Base-by-base conservation (phyloP, 2,329 filamentous ascomycete genomes). In the Hypomyces perniciosus region DNA sequence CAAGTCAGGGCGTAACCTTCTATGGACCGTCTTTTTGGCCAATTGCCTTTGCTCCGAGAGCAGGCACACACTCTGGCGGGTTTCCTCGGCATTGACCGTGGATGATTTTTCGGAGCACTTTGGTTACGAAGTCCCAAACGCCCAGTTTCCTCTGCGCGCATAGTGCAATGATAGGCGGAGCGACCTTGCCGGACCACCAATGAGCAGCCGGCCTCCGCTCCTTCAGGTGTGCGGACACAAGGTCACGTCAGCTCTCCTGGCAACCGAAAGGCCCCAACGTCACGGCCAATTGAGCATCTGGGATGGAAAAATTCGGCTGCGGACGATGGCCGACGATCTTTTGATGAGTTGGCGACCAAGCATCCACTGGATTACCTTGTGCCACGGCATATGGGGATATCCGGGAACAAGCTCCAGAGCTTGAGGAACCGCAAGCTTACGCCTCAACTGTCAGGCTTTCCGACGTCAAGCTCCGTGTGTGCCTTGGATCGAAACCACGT, bases 401-500 rank as follows among this genome's bases (percentile, higher is more conserved):
- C 20, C 20, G 20, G 20, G 20, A 20, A 20, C 20, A 20, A 35
- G 33, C 33, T 35, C 33, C 33, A 35, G 33, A 35, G 33, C 33
- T 35, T 35, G 8, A 8, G 33, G 8, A 35, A 8, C 33, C 12
- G 33, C 33, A 8, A 35, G 12, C 33, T 8, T 8, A 12, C 37
- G 9, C 37, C 44, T 29, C 35, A 43, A 9, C 12, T 38, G 35
- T 13, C 8, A 4, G 30, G 27, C 9, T 29, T 9, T 27, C 13
- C 44, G 28, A 47, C 50, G 44, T 48, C 40, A 46, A 52, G 39
- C 35, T 44, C 34, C 45, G 20, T 27, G 44, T 39, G 44, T 51
- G 43, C 41, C 39, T 43, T 52, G 50, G 46, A 20, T 30, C 42
- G 29, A 13, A 10, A 27, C 54, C 65, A 68, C 65, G 65, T 68